These are phyloP conservation scores for Gynostemma pentaphyllum DNA, from an alignment of 306 rosid species.

Conservation along the genomic window DNA sequence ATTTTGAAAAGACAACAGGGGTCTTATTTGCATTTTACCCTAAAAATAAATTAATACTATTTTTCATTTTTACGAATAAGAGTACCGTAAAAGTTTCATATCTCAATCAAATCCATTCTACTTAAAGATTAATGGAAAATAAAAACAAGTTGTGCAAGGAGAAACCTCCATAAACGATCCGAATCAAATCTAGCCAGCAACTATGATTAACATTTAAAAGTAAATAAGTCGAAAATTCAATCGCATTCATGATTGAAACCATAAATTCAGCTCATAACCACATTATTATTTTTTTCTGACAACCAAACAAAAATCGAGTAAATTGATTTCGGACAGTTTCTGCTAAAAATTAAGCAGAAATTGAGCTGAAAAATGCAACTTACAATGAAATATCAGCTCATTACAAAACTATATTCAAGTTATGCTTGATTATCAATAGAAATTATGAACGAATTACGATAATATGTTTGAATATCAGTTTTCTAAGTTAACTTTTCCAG, in stretches of 20 bases:
- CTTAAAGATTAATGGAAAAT: background rate
- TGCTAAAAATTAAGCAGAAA: background rate
- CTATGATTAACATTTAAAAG: background rate
- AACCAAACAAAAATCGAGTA: background rate
- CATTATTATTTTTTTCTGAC: no score
- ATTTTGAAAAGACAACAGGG: no score
- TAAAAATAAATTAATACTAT: background rate
- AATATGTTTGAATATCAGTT: background rate
- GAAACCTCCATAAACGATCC: no score
- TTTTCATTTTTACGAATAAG: background rate
- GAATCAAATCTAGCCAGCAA: background rate
- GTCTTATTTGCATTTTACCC: background rate
- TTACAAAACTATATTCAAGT: background rate
- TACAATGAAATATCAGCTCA: background rate
- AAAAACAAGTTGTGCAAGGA: no score
- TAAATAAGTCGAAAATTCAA: background rate
- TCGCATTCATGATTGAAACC: background rate
- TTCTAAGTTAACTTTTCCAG: background rate
- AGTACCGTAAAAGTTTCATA: background rate
- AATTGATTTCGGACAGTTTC: background rate
- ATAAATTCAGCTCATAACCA: background rate
- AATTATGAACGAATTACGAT: no score
- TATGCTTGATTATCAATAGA: no score
- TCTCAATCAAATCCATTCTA: background rate
- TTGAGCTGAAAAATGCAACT: background rate